phyloP scores from a whole-genome alignment of 768 basidiomycete genomes.

The Tylopilus vinaceipallidus region DNA sequence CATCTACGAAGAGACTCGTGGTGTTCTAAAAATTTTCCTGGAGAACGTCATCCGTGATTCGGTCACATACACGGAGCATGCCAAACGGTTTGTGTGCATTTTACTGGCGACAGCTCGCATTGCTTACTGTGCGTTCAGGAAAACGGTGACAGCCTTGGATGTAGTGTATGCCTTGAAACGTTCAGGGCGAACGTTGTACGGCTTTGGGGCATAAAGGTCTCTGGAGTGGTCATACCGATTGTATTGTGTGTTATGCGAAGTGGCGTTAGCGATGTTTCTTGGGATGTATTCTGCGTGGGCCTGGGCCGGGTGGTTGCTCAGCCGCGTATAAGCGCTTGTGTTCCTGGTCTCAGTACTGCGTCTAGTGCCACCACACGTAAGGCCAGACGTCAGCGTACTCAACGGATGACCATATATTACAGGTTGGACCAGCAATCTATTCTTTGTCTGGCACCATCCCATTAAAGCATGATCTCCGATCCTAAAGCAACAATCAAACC shows the following conservation, averaged over 20 bases:
- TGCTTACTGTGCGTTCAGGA: constrained; percentile 29
- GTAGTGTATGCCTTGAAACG: constrained; percentile 77
- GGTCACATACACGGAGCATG: constrained; percentile 91
- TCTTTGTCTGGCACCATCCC: not conserved
- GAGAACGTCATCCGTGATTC: constrained; percentile 84
- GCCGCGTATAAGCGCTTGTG: not conserved
- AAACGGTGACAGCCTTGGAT: constrained; percentile 84
- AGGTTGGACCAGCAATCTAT: not conserved
- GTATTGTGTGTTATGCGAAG: constrained; percentile 6
- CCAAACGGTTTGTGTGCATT: constrained; percentile 52
- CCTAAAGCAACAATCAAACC: constrained; percentile 9
- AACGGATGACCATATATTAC: too few species aligned
- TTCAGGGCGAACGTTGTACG: constrained; percentile 75
- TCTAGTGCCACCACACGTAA: too few species aligned
- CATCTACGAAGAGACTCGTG: constrained; percentile 87
- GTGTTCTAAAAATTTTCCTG: constrained; percentile 87
- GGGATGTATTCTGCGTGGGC: not conserved
- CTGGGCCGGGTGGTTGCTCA: not conserved
- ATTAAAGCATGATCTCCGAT: constrained; percentile 20
- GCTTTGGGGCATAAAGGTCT: constrained; percentile 59
- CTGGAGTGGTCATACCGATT: not conserved
- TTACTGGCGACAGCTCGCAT: not conserved
- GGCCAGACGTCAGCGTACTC: not conserved
- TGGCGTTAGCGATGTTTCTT: not conserved
- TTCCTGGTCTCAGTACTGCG: too few species aligned